Percentiles rank a stretch among this genome's conserved stretches.
These are phyloP conservation scores for Eleusine coracana DNA, from an alignment of 176 grass and related monocot species.

Conservation along the genomic window DNA sequence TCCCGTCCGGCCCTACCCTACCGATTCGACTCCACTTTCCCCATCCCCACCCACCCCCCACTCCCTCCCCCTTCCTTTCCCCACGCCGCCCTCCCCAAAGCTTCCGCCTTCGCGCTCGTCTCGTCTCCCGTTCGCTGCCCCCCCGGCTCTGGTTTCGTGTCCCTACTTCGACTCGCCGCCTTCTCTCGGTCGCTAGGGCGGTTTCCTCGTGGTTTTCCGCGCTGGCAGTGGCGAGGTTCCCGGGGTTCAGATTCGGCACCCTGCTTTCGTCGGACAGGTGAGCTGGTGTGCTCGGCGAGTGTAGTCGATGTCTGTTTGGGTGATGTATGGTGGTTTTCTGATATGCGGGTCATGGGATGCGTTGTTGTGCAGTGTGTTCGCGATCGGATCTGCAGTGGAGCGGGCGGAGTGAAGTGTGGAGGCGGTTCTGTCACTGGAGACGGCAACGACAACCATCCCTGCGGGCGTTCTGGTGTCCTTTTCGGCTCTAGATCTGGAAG, in stretches of 20 bases:
- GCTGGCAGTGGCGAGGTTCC: conserved; percentile 5
- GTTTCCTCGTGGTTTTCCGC: not conserved
- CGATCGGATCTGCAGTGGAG: conserved; percentile 24
- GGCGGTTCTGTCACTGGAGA: not conserved
- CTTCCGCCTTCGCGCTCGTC: not conserved
- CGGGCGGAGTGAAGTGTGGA: not conserved
- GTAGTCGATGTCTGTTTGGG: not conserved
- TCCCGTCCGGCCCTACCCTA: not conserved
- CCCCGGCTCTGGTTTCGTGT: not conserved
- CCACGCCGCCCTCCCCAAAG: not conserved
- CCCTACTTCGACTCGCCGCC: not conserved
- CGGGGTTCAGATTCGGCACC: not conserved
- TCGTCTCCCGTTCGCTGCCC: not conserved
- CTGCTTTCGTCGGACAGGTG: conserved; percentile 21
- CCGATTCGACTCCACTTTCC: not conserved
- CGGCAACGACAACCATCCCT: conserved; percentile 1
- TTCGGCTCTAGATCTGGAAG: conserved; percentile 42
- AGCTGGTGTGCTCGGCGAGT: not conserved
- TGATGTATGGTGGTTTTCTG: not conserved
- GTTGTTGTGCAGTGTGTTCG: conserved; percentile 4
- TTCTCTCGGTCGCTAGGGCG: not conserved
- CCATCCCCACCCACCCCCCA: conserved; percentile 3
- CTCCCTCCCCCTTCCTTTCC: no score
- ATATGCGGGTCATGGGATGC: not conserved
- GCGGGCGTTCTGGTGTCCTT: not conserved